A percentile compares a stretch with the other conserved stretches of the same genome.
These are phyloP conservation scores for Cryptosporidium andersoni DNA, from an alignment of 169 alveolate genomes.

Conservation along the genomic window DNA sequence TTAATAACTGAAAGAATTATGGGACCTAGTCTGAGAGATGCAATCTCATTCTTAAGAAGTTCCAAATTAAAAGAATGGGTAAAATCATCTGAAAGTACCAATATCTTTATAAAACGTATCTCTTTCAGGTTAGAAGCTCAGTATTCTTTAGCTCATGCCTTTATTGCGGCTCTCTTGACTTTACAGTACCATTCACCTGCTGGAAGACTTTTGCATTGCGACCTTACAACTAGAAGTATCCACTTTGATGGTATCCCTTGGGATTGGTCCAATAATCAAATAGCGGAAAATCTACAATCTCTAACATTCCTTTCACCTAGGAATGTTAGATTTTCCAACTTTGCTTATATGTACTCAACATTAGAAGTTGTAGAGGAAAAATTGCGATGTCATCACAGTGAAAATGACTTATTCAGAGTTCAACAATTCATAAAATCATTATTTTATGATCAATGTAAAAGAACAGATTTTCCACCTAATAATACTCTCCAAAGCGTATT, in stretches of 20 bases:
- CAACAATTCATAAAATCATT: conserved; percentile 15
- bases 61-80: conserved; percentile 36
- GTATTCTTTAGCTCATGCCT: conserved; percentile 23
- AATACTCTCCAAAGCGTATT: conserved; percentile 33
- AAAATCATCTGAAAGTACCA: not conserved
- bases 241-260: conserved; percentile 48
- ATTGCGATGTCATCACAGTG: conserved; percentile 35
- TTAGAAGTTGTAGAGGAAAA: conserved; percentile 20
- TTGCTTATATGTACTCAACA: conserved; percentile 60
- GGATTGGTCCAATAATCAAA: conserved; percentile 44
- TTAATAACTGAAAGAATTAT: conserved; percentile 41
- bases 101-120: conserved; percentile 9
- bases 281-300: conserved; percentile 43
- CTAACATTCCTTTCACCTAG: conserved; percentile 38
- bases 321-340: conserved; percentile 37
- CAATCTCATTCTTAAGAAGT: conserved; percentile 46
- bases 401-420: conserved; percentile 45
- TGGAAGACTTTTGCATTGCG: conserved; percentile 58
- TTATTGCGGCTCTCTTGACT: conserved; percentile 46
- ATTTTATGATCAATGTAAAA: conserved; percentile 54
- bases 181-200: conserved; percentile 67
- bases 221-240: conserved; percentile 40
- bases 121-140: conserved; percentile 56
- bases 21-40: conserved; percentile 48
- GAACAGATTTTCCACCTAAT: conserved; percentile 45